Evolutionary conservation across 257 asterid genomes (phyloP).

Genomic region (Fraxinus americana): DNA sequence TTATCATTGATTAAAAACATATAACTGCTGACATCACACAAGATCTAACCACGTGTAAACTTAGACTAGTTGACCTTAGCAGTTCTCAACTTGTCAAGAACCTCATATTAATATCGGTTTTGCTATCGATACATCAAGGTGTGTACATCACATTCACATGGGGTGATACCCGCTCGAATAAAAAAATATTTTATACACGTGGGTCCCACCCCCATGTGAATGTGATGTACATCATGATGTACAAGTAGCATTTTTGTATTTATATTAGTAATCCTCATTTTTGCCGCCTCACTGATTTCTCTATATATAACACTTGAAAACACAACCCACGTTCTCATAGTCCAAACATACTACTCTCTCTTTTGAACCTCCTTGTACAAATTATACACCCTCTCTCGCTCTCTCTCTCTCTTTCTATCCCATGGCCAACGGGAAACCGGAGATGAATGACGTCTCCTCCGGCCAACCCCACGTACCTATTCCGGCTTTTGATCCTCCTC

Average conservation of each 20-base stretch:
- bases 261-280: background rate
- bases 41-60: background rate
- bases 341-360: constrained; percentile 4
- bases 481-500: constrained; percentile 47
- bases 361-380: background rate
- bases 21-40: background rate
- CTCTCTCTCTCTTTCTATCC: background rate
- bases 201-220: too few relatives aligned
- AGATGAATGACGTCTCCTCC: constrained; percentile 23
- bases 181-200: too few relatives aligned
- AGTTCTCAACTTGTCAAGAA: background rate
- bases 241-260: too few relatives aligned
- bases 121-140: too few relatives aligned
- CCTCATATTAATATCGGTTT: too few relatives aligned
- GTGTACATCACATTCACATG: too few relatives aligned
- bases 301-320: constrained; percentile 13
- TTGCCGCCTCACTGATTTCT: background rate
- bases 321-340: constrained; percentile 8
- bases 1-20: too few relatives aligned
- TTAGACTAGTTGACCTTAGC: background rate
- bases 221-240: too few relatives aligned
- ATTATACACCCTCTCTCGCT: background rate
- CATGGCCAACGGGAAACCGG: constrained; percentile 36
- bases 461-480: constrained; percentile 30
- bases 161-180: too few relatives aligned